phyloP scores from a whole-genome alignment of 495 filamentous ascomycete genomes.

The Neurospora tetrasperma region DNA sequence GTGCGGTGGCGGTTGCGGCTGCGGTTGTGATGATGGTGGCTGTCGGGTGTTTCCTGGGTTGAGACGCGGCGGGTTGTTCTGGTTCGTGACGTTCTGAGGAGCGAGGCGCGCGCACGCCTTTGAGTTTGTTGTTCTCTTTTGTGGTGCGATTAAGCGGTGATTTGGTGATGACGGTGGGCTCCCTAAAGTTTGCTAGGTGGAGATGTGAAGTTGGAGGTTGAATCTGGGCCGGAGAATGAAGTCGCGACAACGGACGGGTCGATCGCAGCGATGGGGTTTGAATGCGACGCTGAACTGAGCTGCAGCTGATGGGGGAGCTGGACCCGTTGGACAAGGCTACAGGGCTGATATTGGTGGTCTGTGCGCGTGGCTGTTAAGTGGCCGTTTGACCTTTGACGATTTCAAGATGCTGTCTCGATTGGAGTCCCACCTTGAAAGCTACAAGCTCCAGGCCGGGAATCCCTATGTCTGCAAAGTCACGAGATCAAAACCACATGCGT shows the following conservation, averaged over 20 bases:
- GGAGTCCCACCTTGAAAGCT: background rate
- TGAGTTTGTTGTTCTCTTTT: background rate
- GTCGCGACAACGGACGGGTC: background rate
- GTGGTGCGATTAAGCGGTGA: background rate
- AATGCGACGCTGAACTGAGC: background rate
- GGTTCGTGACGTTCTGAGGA: background rate
- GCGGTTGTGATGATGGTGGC: background rate
- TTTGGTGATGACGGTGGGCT: background rate
- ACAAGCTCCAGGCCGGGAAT: background rate
- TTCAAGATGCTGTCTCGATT: background rate
- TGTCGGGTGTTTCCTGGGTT: background rate
- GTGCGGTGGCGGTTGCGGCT: background rate
- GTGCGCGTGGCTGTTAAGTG: background rate
- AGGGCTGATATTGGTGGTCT: background rate
- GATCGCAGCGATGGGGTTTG: background rate
- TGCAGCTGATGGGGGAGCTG: background rate
- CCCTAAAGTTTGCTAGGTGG: background rate
- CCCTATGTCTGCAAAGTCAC: background rate
- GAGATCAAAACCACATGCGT: background rate
- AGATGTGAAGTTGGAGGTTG: background rate
- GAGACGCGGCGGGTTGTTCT: background rate
- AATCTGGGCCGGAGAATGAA: background rate
- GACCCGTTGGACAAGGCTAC: background rate
- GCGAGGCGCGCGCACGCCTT: background rate
- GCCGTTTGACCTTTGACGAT: background rate